phyloP scores from a whole-genome alignment of 352 stramenopile species.

The Globisporangium sylvaticum region DNA sequence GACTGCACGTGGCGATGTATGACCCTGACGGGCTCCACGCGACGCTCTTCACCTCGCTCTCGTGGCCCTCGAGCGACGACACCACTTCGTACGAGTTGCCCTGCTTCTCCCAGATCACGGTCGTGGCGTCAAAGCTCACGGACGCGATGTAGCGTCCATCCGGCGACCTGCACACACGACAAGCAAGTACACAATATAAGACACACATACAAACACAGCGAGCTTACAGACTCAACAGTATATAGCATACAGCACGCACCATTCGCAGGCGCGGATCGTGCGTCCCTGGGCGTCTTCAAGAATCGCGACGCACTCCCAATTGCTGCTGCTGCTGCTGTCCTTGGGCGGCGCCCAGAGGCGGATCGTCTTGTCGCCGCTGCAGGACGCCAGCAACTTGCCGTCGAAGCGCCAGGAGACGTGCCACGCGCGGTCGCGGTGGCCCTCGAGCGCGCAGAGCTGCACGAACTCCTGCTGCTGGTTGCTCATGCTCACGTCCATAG shows the following conservation, averaged over 20 bases:
- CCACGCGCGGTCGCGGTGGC: conserved; percentile 89
- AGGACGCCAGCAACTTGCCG: conserved; percentile 85
- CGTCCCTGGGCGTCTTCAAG: conserved; percentile 93
- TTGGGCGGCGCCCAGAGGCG: conserved; percentile 65
- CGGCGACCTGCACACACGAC: conserved; percentile 41
- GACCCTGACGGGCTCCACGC: conserved; percentile 92
- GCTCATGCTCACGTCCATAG: background rate
- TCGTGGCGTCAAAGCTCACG: conserved; percentile 95
- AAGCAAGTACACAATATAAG: background rate
- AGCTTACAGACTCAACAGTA: too few species aligned
- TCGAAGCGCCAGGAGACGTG: conserved; percentile 88
- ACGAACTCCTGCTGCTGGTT: conserved; percentile 26
- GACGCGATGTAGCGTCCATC: conserved; percentile 88
- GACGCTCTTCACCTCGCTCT: conserved; percentile 98
- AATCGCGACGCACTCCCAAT: conserved; percentile 89
- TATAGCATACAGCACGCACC: conserved; percentile 45
- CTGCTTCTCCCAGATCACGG: conserved; percentile 93
- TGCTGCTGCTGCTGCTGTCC: conserved; percentile 10
- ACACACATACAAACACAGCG: background rate
- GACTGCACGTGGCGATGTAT: conserved; percentile 95
- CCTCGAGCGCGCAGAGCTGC: conserved; percentile 60
- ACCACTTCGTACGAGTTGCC: conserved; percentile 90
- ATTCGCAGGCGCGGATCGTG: conserved; percentile 94
- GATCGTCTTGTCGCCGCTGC: conserved; percentile 88
- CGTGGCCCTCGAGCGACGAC: conserved; percentile 96